Percentiles rank a stretch among this genome's conserved stretches.
Evolutionary conservation across 2,329 filamentous ascomycete species (phyloP).

Genomic region (Monosporascus sp.): DNA sequence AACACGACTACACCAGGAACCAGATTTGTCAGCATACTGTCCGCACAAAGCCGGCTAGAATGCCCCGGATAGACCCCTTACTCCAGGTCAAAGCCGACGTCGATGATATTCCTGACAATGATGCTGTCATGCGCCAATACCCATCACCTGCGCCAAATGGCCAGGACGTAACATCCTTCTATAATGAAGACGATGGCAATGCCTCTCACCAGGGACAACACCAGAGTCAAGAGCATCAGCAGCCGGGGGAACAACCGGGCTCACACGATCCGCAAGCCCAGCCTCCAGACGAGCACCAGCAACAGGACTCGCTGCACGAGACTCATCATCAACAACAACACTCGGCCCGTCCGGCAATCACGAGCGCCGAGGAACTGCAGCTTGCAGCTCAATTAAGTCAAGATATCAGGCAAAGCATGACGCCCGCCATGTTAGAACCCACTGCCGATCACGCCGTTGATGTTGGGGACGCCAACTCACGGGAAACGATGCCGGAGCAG

Average conservation of each 20-base stretch:
- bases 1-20: not conserved
- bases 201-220: conserved; percentile 17
- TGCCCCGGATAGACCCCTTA: conserved; percentile 25
- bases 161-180: conserved; percentile 39
- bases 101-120: conserved; percentile 7
- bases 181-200: conserved; percentile 14
- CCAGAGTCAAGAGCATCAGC: conserved; percentile 7
- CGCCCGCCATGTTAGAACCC: conserved; percentile 36
- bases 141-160: conserved; percentile 41
- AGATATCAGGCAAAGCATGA: conserved; percentile 47
- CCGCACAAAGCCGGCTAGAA: conserved; percentile 5
- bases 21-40: not conserved
- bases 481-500: conserved; percentile 39
- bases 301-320: conserved; percentile 3
- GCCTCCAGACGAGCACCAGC: conserved; percentile 20
- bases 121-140: conserved; percentile 35
- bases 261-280: conserved; percentile 16
- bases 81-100: conserved; percentile 18
- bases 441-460: conserved; percentile 28
- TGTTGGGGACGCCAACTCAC: conserved; percentile 36
- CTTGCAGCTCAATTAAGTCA: conserved; percentile 54
- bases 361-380: conserved; percentile 51
- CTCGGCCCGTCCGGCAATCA: conserved; percentile 32
- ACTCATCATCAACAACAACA: conserved; percentile 19
- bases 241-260: conserved; percentile 18